phyloP scores from a whole-genome alignment of 345 rosid genomes.

The Alliaria petiolata region DNA sequence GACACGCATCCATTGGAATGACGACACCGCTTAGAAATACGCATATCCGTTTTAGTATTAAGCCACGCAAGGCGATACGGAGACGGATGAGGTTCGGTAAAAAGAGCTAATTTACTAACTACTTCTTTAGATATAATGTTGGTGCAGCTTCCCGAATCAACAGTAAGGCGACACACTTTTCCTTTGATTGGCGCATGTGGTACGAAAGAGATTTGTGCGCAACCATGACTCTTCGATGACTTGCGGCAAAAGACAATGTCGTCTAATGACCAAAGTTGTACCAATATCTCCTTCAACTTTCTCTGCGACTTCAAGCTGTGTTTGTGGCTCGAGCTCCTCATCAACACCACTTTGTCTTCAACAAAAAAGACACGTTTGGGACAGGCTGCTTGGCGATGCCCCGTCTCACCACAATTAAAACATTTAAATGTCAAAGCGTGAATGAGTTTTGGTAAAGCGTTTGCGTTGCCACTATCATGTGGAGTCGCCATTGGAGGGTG shows the following conservation, averaged over 20 bases:
- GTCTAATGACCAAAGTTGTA: not conserved
- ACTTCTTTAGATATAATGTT: not conserved
- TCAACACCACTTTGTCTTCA: not conserved
- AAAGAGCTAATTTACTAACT: no score
- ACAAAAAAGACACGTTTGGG: not conserved
- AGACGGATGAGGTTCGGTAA: not conserved
- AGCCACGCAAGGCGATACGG: not conserved
- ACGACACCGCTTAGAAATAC: not conserved
- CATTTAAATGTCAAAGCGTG: not conserved
- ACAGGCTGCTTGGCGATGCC: not conserved
- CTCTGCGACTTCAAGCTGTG: no score
- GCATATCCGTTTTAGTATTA: not conserved
- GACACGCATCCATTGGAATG: no score
- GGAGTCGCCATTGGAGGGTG: no score
- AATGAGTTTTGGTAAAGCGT: no score
- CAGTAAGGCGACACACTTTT: not conserved
- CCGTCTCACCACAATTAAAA: not conserved
- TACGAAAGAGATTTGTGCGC: not conserved
- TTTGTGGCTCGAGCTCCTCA: not conserved
- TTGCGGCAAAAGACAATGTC: no score
- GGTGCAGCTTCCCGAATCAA: not conserved
- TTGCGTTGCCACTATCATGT: no score
- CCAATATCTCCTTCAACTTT: not conserved
- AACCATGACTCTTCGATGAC: not conserved
- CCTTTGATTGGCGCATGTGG: not conserved